Evolutionary conservation across 2,329 filamentous ascomycete genomes (phyloP).

Genomic region (Calonectria fujianensis): DNA sequence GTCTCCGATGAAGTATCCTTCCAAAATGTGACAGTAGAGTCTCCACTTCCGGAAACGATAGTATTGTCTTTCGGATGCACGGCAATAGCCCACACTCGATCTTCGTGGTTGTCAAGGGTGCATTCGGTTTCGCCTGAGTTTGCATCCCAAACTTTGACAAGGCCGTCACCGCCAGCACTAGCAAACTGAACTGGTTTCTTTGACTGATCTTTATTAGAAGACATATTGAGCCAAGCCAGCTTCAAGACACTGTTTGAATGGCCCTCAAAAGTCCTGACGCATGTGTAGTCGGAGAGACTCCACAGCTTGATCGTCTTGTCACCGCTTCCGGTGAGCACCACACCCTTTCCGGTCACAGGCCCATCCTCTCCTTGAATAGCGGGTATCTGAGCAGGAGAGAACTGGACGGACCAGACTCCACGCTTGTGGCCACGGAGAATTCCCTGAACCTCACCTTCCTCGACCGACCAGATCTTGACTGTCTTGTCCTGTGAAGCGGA

Average conservation of each 20-base stretch:
- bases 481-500: slow-evolving; percentile 97
- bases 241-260: slow-evolving; percentile 97
- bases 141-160: slow-evolving; percentile 97
- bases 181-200: slow-evolving; percentile 83
- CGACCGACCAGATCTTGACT: slow-evolving; percentile 96
- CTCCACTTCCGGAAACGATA: slow-evolving; percentile 92
- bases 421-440: slow-evolving; percentile 94
- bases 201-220: slow-evolving; percentile 68
- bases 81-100: slow-evolving; percentile 93
- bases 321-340: slow-evolving; percentile 92
- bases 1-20: slow-evolving; percentile 91
- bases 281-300: slow-evolving; percentile 94
- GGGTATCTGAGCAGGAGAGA: slow-evolving; percentile 87
- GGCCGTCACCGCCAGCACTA: slow-evolving; percentile 92
- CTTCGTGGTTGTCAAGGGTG: slow-evolving; percentile 97
- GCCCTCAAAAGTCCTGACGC: slow-evolving; percentile 94
- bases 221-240: slow-evolving; percentile 86
- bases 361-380: slow-evolving; percentile 83
- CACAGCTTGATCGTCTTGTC: slow-evolving; percentile 98
- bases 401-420: slow-evolving; percentile 96
- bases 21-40: slow-evolving; percentile 97
- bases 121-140: slow-evolving; percentile 88
- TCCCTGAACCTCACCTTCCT: slow-evolving; percentile 92
- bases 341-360: slow-evolving; percentile 84
- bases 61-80: slow-evolving; percentile 81